These are phyloP conservation scores for Pythium chondricola DNA, from an alignment of 352 stramenopile species.

Conservation along the genomic window DNA sequence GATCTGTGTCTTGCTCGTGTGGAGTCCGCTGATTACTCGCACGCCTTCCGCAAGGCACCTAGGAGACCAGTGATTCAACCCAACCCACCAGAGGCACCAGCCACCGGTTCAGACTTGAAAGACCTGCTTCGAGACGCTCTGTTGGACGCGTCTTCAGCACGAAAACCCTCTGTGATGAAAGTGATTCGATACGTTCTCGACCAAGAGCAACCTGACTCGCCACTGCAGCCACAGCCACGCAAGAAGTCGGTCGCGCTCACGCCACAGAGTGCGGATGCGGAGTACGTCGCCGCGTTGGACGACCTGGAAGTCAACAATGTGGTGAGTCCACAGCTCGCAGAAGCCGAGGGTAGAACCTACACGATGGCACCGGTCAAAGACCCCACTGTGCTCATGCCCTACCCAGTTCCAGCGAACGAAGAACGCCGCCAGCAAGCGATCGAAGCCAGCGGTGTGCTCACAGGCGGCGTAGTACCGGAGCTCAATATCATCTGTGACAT, in stretches of 20 bases:
- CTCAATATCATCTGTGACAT: slow-evolving; percentile 68
- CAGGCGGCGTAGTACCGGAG: too few relatives aligned
- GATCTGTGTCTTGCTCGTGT: slow-evolving; percentile 49
- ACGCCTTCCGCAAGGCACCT: too few relatives aligned
- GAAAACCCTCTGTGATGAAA: slow-evolving; percentile 32
- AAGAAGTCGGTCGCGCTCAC: slow-evolving; percentile 3
- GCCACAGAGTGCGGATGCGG: slow-evolving; percentile 6
- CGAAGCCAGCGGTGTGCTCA: slow-evolving; percentile 28
- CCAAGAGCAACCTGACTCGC: slow-evolving; percentile 21
- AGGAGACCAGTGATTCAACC: background rate
- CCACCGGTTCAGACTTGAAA: slow-evolving; percentile 21
- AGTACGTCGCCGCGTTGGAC: slow-evolving; percentile 14
- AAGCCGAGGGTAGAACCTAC: slow-evolving; percentile 41
- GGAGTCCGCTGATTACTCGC: slow-evolving; percentile 40
- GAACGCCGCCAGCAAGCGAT: slow-evolving; percentile 37
- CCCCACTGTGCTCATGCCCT: slow-evolving; percentile 24
- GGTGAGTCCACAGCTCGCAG: slow-evolving; percentile 20
- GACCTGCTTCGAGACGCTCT: slow-evolving; percentile 33
- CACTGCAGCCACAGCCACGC: background rate
- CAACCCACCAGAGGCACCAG: background rate
- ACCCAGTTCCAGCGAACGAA: slow-evolving; percentile 36
- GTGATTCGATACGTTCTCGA: slow-evolving; percentile 48
- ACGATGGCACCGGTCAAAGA: slow-evolving; percentile 18
- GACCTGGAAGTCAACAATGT: slow-evolving; percentile 4
- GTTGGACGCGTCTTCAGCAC: slow-evolving; percentile 23